Evolutionary conservation across 2,329 filamentous ascomycete genomes (phyloP).

Genomic region (Sporothrix schenckii): DNA sequence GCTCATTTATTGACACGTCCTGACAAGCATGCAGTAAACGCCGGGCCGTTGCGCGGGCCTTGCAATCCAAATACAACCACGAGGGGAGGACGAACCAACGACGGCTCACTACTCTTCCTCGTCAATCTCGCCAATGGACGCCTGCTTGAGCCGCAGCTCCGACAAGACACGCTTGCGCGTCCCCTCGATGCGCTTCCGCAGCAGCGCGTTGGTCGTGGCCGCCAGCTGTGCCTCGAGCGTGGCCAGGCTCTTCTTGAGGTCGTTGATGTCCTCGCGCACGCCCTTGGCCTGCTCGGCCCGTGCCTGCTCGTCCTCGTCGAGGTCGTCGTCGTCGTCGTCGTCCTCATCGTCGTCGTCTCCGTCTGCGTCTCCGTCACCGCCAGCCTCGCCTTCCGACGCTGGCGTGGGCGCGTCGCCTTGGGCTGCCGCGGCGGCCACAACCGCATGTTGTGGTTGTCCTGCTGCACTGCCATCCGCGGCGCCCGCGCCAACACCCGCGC

Average conservation of each 20-base stretch:
- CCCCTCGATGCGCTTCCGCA: constrained; percentile 54
- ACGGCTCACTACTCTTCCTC: constrained; percentile 39
- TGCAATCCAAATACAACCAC: neutral
- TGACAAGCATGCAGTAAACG: constrained; percentile 5
- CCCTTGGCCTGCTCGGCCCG: constrained; percentile 56
- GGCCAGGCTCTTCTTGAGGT: constrained; percentile 56
- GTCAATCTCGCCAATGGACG: constrained; percentile 44
- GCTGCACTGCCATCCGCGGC: constrained; percentile 43
- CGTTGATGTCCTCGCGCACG: constrained; percentile 55
- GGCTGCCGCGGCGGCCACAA: constrained; percentile 49
- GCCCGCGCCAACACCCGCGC: constrained; percentile 54
- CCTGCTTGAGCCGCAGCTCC: constrained; percentile 46
- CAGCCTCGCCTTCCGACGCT: constrained; percentile 45
- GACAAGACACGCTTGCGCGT: constrained; percentile 53
- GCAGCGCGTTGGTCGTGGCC: constrained; percentile 51
- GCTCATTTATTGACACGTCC: neutral
- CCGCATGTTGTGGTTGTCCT: constrained; percentile 52
- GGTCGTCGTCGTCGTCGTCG: constrained; percentile 57
- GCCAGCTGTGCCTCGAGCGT: constrained; percentile 51
- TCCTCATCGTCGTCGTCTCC: constrained; percentile 56
- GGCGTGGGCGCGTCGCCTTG: constrained; percentile 49
- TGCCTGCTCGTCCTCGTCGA: constrained; percentile 58
- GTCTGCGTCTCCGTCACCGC: constrained; percentile 46
- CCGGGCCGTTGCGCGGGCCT: neutral
- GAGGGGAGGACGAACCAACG: neutral